Conservation (phyloP, 805 yeast species). For the Middelhovenomyces tepae region DNA sequence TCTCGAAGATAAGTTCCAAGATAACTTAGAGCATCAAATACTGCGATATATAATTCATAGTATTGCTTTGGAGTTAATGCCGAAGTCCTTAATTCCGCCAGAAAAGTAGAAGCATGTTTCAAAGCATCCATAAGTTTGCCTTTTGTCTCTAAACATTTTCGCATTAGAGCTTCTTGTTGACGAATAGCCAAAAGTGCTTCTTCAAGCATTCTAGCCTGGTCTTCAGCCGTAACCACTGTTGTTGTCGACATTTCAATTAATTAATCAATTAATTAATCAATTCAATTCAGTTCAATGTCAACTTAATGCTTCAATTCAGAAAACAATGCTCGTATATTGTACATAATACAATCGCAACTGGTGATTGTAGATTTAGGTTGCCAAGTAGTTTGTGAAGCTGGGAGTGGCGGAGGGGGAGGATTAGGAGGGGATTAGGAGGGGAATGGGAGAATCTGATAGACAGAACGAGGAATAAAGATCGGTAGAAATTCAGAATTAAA, state of each 20-base stretch:
- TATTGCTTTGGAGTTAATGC: conserved; percentile 79
- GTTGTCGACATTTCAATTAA: not conserved
- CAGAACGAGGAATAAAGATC: no score
- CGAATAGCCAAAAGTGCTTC: conserved; percentile 44
- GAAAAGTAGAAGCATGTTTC: conserved; percentile 74
- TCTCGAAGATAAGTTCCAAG: conserved; percentile 58
- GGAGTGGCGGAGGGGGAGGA: no score
- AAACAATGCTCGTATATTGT: no score
- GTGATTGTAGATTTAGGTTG: no score
- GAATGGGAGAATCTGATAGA: no score
- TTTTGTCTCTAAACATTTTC: conserved; percentile 58
- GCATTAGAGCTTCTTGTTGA: conserved; percentile 69
- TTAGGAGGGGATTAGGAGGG: no score
- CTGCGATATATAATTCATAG: conserved; percentile 79
- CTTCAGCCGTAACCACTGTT: conserved; percentile 1
- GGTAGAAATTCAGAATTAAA: no score
- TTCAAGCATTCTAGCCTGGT: conserved; percentile 26
- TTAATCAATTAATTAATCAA: no score
- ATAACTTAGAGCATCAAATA: conserved; percentile 70
- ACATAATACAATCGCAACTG: no score
- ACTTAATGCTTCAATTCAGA: no score
- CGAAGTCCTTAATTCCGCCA: conserved; percentile 73
- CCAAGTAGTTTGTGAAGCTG: no score
- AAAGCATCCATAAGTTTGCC: conserved; percentile 77
- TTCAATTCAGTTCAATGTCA: no score